Percentiles rank a stretch among this genome's conserved stretches.
These are phyloP conservation scores for Plasmodium yoelii DNA, from an alignment of 169 alveolate genomes.

Conservation along the genomic window DNA sequence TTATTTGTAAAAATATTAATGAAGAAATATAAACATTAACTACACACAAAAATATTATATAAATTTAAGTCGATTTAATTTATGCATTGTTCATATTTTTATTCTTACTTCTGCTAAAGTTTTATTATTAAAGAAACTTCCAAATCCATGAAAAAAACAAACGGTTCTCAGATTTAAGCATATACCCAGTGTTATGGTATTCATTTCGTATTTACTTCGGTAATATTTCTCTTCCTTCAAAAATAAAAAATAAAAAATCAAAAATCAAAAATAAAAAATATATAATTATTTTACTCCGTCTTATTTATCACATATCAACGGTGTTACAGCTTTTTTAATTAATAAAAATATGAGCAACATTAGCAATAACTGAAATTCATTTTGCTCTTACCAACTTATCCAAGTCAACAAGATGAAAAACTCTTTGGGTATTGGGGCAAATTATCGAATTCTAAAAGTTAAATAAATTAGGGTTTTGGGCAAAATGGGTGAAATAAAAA, in stretches of 20 bases:
- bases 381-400: conserved; percentile 23
- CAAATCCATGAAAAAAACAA: conserved; percentile 63
- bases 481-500: not conserved
- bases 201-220: conserved; percentile 49
- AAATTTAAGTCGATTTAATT: too few relatives aligned
- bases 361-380: not conserved
- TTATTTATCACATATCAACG: too few relatives aligned
- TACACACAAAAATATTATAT: not conserved
- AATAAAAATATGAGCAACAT: not conserved
- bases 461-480: conserved; percentile 4
- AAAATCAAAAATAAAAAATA: conserved; percentile 2
- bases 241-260: not conserved
- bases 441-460: conserved; percentile 41
- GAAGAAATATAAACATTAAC: not conserved
- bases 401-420: conserved; percentile 58
- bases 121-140: conserved; percentile 45
- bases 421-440: conserved; percentile 54
- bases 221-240: conserved; percentile 66
- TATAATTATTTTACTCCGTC: not conserved
- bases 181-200: conserved; percentile 45
- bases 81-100: too few relatives aligned
- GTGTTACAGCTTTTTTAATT: not conserved
- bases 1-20: too few relatives aligned
- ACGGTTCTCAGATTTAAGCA: conserved; percentile 56
- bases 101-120: conserved; percentile 33